A percentile compares a stretch with the other conserved stretches of the same genome.
These are phyloP conservation scores for Trichoderma brevicompactum DNA, from an alignment of 2,329 filamentous ascomycete genomes.

Conservation along the genomic window DNA sequence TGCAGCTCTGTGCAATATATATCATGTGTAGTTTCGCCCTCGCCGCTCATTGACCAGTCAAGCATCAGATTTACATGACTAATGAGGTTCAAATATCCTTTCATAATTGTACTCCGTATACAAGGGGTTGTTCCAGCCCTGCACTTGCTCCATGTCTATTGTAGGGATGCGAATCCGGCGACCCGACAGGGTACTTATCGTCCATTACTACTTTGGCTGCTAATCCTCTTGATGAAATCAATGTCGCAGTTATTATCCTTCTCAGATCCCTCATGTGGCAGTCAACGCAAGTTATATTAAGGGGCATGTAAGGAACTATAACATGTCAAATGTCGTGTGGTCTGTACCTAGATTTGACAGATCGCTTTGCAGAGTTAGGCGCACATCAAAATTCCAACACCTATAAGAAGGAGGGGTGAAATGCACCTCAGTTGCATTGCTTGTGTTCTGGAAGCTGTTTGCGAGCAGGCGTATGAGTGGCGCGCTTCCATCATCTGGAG, in stretches of 20 bases:
- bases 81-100: no score
- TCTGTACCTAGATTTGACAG: neutral
- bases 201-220: neutral
- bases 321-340: neutral
- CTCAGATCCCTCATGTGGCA: neutral
- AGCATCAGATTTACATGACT: no score
- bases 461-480: neutral
- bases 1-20: no score
- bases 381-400: neutral
- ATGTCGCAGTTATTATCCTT: neutral
- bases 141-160: no score
- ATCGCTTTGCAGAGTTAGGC: neutral
- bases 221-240: neutral
- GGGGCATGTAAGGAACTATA: neutral
- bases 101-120: no score
- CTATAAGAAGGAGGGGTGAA: neutral
- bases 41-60: no score
- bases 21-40: no score
- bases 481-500: neutral
- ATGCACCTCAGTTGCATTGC: neutral
- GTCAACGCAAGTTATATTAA: conserved; percentile 9
- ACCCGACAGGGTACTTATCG: no score
- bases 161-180: no score
- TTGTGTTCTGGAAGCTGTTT: neutral
- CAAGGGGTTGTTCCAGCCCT: no score